phyloP scores from a whole-genome alignment of 208 protist genomes.

The Trypanosoma vivax region DNA sequence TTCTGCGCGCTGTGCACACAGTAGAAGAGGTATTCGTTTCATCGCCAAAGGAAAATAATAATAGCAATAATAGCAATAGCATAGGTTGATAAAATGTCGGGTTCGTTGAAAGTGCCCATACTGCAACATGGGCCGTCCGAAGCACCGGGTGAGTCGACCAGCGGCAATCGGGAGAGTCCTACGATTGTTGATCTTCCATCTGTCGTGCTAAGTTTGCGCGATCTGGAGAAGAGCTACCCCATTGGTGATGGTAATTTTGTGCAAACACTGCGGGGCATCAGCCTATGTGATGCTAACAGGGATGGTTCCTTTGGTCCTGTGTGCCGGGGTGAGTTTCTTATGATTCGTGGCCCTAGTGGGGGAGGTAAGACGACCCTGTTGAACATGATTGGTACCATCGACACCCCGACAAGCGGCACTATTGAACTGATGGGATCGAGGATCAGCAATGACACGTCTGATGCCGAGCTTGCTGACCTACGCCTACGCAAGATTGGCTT shows the following conservation, averaged over 20 bases:
- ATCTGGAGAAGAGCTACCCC: slow-evolving; percentile 66
- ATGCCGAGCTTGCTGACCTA: slow-evolving; percentile 83
- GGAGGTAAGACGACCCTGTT: slow-evolving; percentile 95
- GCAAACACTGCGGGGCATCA: slow-evolving; percentile 55
- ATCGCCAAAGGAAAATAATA: no score
- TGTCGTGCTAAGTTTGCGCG: slow-evolving; percentile 50
- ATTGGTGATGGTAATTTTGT: slow-evolving; percentile 49
- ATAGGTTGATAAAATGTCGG: background rate
- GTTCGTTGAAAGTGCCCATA: no score
- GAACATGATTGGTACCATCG: slow-evolving; percentile 93
- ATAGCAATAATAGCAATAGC: no score
- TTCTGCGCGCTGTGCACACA: no score
- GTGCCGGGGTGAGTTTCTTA: slow-evolving; percentile 93
- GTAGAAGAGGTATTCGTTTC: no score
- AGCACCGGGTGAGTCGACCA: no score
- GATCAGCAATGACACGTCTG: slow-evolving; percentile 60
- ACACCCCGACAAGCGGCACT: slow-evolving; percentile 72
- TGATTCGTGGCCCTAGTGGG: slow-evolving; percentile 95
- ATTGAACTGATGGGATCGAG: slow-evolving; percentile 78
- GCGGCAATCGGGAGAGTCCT: background rate
- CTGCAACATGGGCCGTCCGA: no score
- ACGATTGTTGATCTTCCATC: background rate
- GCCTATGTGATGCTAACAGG: slow-evolving; percentile 32
- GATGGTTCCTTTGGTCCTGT: slow-evolving; percentile 50
- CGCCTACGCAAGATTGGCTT: slow-evolving; percentile 92